Conservation (phyloP, 176 grass and related monocot genomes). For the Eragrostis curvula region DNA sequence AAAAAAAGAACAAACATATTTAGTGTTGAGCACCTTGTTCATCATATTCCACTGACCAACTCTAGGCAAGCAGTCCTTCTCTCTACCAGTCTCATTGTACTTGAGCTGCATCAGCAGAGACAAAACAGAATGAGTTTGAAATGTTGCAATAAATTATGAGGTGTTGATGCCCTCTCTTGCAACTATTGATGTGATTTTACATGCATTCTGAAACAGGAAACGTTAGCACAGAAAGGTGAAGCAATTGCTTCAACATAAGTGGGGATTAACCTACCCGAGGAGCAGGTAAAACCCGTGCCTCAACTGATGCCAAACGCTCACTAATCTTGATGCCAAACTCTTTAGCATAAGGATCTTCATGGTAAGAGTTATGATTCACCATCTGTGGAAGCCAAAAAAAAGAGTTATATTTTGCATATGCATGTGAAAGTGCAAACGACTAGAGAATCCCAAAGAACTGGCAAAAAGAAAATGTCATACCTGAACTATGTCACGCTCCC, state of each 20-base stretch:
- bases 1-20: neutral
- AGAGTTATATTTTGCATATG: conserved; percentile 13
- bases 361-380: conserved; percentile 84
- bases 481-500: conserved; percentile 85
- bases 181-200: neutral
- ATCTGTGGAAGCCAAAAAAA: conserved; percentile 52
- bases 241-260: conserved; percentile 14
- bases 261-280: conserved; percentile 66
- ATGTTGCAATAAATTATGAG: neutral
- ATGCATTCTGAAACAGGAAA: neutral
- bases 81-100: conserved; percentile 87
- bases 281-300: conserved; percentile 93
- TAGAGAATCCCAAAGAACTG: neutral
- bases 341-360: conserved; percentile 85
- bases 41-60: conserved; percentile 99
- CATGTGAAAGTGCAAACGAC: conserved; percentile 12
- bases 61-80: conserved; percentile 92
- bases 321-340: conserved; percentile 97
- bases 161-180: neutral
- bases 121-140: neutral
- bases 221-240: neutral
- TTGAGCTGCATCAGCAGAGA: conserved; percentile 67
- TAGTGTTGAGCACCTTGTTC: conserved; percentile 82
- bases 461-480: conserved; percentile 28
- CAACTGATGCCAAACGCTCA: conserved; percentile 75